Evolutionary conservation across 768 basidiomycete genomes (phyloP).

Genomic region (Boletus sp.): DNA sequence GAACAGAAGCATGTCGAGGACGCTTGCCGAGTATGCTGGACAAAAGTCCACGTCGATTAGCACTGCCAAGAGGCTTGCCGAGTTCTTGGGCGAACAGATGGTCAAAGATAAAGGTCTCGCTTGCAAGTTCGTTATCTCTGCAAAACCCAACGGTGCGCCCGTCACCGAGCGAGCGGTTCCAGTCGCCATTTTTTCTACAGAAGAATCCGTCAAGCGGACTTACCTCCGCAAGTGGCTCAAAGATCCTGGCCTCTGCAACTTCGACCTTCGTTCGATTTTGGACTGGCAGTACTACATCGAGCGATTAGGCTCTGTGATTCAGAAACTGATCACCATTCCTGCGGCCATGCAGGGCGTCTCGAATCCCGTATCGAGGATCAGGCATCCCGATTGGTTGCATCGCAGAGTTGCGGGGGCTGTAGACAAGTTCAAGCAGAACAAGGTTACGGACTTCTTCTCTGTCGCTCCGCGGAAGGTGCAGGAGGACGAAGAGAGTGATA

Average conservation of each 20-base stretch:
- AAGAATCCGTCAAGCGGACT: constrained; percentile 82
- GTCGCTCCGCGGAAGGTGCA: constrained; percentile 12
- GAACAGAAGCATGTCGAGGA: constrained; percentile 97
- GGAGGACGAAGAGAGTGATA: constrained; percentile 39
- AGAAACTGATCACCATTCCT: constrained; percentile 98
- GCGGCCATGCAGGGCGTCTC: constrained; percentile 97
- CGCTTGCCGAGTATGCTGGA: constrained; percentile 90
- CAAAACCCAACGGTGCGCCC: constrained; percentile 86
- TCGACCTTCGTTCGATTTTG: constrained; percentile 90
- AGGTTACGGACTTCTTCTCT: constrained; percentile 90
- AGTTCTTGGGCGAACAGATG: constrained; percentile 98
- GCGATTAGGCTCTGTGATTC: constrained; percentile 94
- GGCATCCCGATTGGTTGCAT: constrained; percentile 97
- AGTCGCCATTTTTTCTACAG: constrained; percentile 96
- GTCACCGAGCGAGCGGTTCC: constrained; percentile 97
- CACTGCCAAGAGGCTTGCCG: constrained; percentile 90
- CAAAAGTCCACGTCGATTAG: constrained; percentile 99
- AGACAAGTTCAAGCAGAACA: constrained; percentile 98
- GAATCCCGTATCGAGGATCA: constrained; percentile 94
- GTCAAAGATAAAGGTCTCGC: constrained; percentile 99
- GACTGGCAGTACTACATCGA: constrained; percentile 99
- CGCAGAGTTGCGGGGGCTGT: constrained; percentile 84
- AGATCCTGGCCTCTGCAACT: constrained; percentile 81
- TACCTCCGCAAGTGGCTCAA: constrained; percentile 97
- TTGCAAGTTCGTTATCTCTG: constrained; percentile 98